These are phyloP conservation scores for Tetrapisispora arboricola DNA, from an alignment of 805 yeast species.

Conservation along the genomic window DNA sequence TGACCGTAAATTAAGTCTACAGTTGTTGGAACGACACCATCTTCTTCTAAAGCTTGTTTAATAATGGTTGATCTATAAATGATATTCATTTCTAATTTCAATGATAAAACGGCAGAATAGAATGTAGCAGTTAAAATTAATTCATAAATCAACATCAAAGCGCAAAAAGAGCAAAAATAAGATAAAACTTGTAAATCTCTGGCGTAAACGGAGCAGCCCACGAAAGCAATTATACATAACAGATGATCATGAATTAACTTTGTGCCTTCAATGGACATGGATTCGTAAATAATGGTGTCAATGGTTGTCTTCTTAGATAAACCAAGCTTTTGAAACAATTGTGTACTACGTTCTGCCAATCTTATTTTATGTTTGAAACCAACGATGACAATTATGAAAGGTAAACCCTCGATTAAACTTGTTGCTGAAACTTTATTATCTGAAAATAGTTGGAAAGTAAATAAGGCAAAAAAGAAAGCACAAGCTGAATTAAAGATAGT, in stretches of 20 bases:
- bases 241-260: conserved; percentile 57
- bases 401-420: conserved; percentile 80
- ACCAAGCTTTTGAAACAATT: conserved; percentile 27
- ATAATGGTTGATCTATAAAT: conserved; percentile 74
- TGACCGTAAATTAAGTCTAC: conserved; percentile 57
- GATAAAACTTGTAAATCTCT: conserved; percentile 61
- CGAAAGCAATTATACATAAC: conserved; percentile 59
- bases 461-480: conserved; percentile 74
- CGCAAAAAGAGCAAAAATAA: conserved; percentile 69
- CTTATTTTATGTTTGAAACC: conserved; percentile 83
- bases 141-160: conserved; percentile 63
- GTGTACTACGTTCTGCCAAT: conserved; percentile 51
- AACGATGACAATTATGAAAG: conserved; percentile 82
- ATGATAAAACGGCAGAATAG: conserved; percentile 70
- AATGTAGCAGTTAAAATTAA: conserved; percentile 66
- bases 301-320: conserved; percentile 25
- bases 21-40: conserved; percentile 66
- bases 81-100: conserved; percentile 79
- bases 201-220: conserved; percentile 54
- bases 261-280: conserved; percentile 31
- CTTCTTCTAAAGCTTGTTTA: conserved; percentile 80
- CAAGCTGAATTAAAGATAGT: conserved; percentile 69
- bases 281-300: conserved; percentile 25
- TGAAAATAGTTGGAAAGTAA: conserved; percentile 45
- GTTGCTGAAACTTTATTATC: conserved; percentile 57